Evolutionary conservation across 768 basidiomycete species (phyloP).

Genomic region (Ramaria rubella): DNA sequence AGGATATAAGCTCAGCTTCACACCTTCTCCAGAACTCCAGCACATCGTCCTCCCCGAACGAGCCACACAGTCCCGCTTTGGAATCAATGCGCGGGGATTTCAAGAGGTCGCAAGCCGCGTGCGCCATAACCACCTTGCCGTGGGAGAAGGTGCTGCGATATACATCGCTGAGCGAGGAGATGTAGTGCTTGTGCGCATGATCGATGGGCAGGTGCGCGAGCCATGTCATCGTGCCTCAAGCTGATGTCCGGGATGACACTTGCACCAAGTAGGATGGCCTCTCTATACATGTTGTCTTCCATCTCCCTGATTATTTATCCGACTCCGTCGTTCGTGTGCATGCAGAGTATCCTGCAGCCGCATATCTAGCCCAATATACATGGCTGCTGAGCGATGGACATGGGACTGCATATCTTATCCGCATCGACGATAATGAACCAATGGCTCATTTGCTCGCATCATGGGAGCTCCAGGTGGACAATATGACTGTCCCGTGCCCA

Average conservation of each 20-base stretch:
- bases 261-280: constrained; percentile 46
- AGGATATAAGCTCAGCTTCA: constrained; percentile 56
- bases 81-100: constrained; percentile 46
- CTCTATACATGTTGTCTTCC: constrained; percentile 48
- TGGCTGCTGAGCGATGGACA: constrained; percentile 63
- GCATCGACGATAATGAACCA: constrained; percentile 30
- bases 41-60: constrained; percentile 45
- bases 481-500: constrained; percentile 35
- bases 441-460: constrained; percentile 43
- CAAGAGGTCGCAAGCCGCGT: constrained; percentile 81
- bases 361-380: constrained; percentile 43
- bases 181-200: constrained; percentile 52
- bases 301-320: constrained; percentile 38
- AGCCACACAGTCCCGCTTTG: constrained; percentile 43
- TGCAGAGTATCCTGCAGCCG: constrained; percentile 69
- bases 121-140: constrained; percentile 71
- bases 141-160: constrained; percentile 42
- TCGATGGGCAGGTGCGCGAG: not conserved
- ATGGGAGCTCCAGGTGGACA: constrained; percentile 37
- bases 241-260: not conserved
- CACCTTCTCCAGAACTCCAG: constrained; percentile 44
- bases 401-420: constrained; percentile 59
- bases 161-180: constrained; percentile 64
- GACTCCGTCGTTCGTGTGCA: constrained; percentile 28
- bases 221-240: not conserved